Base-by-base conservation (phyloP, 2,329 filamentous ascomycete species). In the Alternaria brassicae region DNA sequence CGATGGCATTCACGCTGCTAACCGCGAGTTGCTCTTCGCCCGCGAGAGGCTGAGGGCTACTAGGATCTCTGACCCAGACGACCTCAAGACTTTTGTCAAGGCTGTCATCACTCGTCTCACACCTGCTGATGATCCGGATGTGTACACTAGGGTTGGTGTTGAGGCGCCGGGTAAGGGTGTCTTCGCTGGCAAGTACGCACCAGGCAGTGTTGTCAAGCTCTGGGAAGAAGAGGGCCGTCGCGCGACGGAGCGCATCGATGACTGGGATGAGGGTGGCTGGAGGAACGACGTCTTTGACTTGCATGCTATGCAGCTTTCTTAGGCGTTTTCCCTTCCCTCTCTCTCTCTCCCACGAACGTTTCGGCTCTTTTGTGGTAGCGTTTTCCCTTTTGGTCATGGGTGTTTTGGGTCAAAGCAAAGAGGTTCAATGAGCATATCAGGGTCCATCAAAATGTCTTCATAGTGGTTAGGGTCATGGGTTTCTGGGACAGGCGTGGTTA, bases 21-120 rank as follows among this genome's bases (percentile, higher is more conserved):
- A 98, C 77, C 86, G 92, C 19, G 94, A 98, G 75, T 81, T 98
- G 7, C 79, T 97, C 1, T 97, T 90, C 75, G 93, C 93, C 0
- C 84, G 94, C 0, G 94, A 98, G 78, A 85, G 94, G 15, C 84
- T 98, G 9, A 87, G 94, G 4, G 94, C 94, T 0, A 93, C 93
- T 0, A 86, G 91, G 4, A 93, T 97, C 56, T 88, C 91, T 1
- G 86, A 92, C 69, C 93, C 93, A 0, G 84, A 89, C 53, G 92
- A 96, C 68, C 74, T 96, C 28, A 84, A 86, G 72, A 96, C 91
- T 0, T 97, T 97, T 78, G 79, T 95, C 71, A 90, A 88, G 75
- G 93, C 93, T 2, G 86, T 97, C 1, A 81, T 91, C n/a, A 89
- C 93, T 2, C 83, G 93, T 1, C 81, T 96, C 58, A 85, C 86